These are phyloP conservation scores for Passiflora organensis DNA, from an alignment of 345 rosid species.

Conservation along the genomic window DNA sequence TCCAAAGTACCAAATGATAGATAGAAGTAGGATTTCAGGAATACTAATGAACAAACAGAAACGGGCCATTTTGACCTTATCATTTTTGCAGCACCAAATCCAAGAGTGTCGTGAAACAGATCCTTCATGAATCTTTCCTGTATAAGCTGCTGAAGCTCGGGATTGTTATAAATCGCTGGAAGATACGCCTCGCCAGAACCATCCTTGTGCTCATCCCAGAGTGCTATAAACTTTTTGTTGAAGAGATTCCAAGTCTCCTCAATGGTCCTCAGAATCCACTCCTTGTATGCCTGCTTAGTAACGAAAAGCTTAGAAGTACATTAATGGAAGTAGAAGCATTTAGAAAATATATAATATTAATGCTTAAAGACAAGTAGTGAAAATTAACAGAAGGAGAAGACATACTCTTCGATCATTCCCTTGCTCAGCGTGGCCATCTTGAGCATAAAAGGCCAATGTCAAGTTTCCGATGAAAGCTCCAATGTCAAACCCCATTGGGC, in stretches of 20 bases:
- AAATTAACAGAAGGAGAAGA: not conserved
- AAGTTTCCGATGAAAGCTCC: not conserved
- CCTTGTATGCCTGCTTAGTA: slow-evolving; percentile 52
- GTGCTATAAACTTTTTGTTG: slow-evolving; percentile 48
- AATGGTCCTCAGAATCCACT: slow-evolving; percentile 65
- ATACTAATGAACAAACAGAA: not conserved
- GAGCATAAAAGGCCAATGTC: slow-evolving; percentile 75
- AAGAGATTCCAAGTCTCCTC: slow-evolving; percentile 82
- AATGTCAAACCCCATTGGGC: not conserved
- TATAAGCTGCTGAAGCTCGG: slow-evolving; percentile 55
- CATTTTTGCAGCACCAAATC: slow-evolving; percentile 97
- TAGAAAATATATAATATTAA: too few relatives aligned
- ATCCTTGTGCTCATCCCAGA: slow-evolving; percentile 75
- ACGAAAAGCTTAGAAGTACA: slow-evolving; percentile 3
- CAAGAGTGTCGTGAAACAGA: slow-evolving; percentile 78
- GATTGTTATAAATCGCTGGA: slow-evolving; percentile 61
- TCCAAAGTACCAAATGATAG: too few relatives aligned
- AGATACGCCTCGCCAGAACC: slow-evolving; percentile 87
- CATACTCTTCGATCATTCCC: slow-evolving; percentile 67
- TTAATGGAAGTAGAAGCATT: not conserved
- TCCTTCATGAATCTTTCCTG: slow-evolving; percentile 57
- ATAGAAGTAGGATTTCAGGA: not conserved
- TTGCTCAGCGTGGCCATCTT: slow-evolving; percentile 74
- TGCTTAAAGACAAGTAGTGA: too few relatives aligned
- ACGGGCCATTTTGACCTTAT: slow-evolving; percentile 46